Evolutionary conservation across 495 filamentous ascomycete genomes (phyloP), one percentile per base, ranked within the genome.

Genomic region (Podospora didyma): DNA sequence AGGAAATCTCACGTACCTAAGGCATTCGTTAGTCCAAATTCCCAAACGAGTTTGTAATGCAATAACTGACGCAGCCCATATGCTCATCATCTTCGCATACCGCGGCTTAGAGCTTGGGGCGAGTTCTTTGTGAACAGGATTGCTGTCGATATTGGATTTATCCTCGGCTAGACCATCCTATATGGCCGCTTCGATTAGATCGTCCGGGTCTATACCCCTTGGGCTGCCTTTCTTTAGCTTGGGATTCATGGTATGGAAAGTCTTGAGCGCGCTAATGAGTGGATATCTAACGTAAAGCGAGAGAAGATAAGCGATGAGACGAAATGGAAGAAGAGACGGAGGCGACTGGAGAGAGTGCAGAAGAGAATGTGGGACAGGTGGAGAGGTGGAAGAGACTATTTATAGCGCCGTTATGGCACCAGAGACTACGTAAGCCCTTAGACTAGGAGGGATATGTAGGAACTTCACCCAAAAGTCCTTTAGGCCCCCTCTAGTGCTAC

Each of bases 1-100:
- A 22, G 46, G 46, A 23, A 48, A 48, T 48, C 46, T 48, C 21
- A 11, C 12, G 21, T 48, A 48, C 46, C 46, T 48, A 48, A 11
- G 23, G 12, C 37, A 22, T 22, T n/a, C n/a, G 21, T 48, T 48
- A 48, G 19, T 48, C 9, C 46, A 48, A n/a, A n/a, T n/a, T n/a
- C n/a, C n/a, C n/a, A n/a, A n/a, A n/a, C n/a, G n/a, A n/a, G n/a
- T n/a, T n/a, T n/a, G n/a, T n/a, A n/a, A n/a, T n/a, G n/a, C 14
- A 12, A 42, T 12, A 42, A 42, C 39, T 42, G 19, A 42, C 39
- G 39, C 7, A 42, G 19, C 39, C 39, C 19, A 42, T 42, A 42
- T 17, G 39, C 39, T 42, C 19, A 42, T 42, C 39, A 42, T 42
- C 2, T 42, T 42, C 19, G 19, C 7, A 7, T 42, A 46, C 42